Conservation (phyloP, 2,329 filamentous ascomycete species). For the Sporothrix globosa region DNA sequence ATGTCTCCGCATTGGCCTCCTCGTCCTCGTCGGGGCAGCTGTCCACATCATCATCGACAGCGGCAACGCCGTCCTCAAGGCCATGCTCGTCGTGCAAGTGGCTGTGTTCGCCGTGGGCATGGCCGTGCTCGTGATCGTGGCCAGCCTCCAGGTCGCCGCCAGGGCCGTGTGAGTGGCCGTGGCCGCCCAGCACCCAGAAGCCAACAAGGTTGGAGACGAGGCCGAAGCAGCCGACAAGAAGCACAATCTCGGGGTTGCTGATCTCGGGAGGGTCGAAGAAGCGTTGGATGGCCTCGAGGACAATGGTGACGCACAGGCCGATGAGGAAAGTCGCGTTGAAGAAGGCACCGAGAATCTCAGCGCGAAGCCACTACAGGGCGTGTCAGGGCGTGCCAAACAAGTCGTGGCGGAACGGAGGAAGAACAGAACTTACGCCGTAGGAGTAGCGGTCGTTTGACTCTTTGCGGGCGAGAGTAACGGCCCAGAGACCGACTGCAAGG, state of each 20-base stretch:
- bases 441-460: slow-evolving; percentile 90
- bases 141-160: slow-evolving; percentile 50
- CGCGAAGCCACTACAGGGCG: slow-evolving; percentile 80
- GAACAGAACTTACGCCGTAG: slow-evolving; percentile 71
- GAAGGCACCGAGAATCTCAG: slow-evolving; percentile 92
- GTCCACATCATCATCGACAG: slow-evolving; percentile 49
- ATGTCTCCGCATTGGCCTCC: slow-evolving; percentile 45
- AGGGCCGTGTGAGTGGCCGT: slow-evolving; percentile 78
- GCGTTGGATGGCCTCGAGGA: slow-evolving; percentile 90
- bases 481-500: slow-evolving; percentile 89
- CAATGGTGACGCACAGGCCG: slow-evolving; percentile 92
- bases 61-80: slow-evolving; percentile 47
- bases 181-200: slow-evolving; percentile 88
- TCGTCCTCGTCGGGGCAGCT: slow-evolving; percentile 57
- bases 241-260: slow-evolving; percentile 79
- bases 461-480: slow-evolving; percentile 83
- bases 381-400: background rate
- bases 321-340: slow-evolving; percentile 98
- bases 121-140: slow-evolving; percentile 48
- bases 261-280: slow-evolving; percentile 91
- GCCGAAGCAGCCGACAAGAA: slow-evolving; percentile 85
- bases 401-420: too few species aligned
- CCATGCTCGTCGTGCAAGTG: slow-evolving; percentile 33
- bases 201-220: slow-evolving; percentile 87
- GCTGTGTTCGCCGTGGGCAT: slow-evolving; percentile 42